phyloP scores from a whole-genome alignment of 2,329 filamentous ascomycete species.

The Torrubiella hemipterigena region DNA sequence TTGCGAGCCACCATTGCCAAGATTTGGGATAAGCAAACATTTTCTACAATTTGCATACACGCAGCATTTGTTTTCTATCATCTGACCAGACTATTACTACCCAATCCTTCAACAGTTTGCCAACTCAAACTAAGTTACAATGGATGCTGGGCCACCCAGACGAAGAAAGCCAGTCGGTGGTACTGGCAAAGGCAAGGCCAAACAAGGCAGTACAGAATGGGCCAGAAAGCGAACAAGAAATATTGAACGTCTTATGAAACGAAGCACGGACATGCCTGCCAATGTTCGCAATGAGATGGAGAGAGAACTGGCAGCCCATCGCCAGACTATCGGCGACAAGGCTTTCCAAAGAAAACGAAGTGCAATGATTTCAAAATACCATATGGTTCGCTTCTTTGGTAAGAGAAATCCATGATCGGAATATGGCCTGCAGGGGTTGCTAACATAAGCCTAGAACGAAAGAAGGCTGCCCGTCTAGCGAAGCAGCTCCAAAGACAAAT shows the following conservation, averaged over 20 bases:
- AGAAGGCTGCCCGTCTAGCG: constrained; percentile 56
- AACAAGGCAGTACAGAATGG: constrained; percentile 40
- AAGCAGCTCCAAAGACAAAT: constrained; percentile 54
- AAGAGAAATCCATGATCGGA: constrained; percentile 14
- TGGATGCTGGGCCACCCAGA: not conserved
- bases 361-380: constrained; percentile 66
- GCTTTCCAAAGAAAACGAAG: constrained; percentile 49
- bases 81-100: too few relatives aligned
- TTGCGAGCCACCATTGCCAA: too few relatives aligned
- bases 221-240: constrained; percentile 62
- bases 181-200: constrained; percentile 27
- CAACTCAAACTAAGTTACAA: too few relatives aligned
- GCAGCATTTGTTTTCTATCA: too few relatives aligned
- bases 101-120: too few relatives aligned
- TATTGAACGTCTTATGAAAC: constrained; percentile 53
- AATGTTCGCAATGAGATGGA: constrained; percentile 58
- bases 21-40: too few relatives aligned
- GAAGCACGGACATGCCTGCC: constrained; percentile 51
- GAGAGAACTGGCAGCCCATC: constrained; percentile 56
- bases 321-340: constrained; percentile 48
- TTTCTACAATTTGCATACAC: too few relatives aligned
- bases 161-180: constrained; percentile 1
- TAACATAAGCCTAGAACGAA: constrained; percentile 44
- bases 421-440: too few relatives aligned
- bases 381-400: constrained; percentile 81